Evolutionary conservation across 805 yeast genomes (phyloP).

Genomic region (Groenewaldozyma salmanticensis): DNA sequence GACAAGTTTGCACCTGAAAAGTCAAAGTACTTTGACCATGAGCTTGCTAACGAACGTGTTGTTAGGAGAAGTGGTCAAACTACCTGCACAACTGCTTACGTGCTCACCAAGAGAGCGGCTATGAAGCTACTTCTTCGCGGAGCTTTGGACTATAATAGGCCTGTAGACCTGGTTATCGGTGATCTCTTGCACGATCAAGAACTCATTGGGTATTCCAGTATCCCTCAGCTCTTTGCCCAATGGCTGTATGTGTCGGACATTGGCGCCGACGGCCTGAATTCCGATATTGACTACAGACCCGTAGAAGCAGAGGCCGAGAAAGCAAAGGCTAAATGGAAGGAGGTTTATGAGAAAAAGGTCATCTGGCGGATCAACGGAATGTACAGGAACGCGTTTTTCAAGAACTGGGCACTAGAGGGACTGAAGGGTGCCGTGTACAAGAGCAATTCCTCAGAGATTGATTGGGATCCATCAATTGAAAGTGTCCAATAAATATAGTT

Average conservation of each 20-base stretch:
- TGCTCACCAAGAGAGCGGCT: conserved; percentile 7
- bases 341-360: conserved; percentile 6
- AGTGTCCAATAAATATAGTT: no score
- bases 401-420: background rate
- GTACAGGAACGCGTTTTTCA: background rate
- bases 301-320: background rate
- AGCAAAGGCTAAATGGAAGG: conserved; percentile 5
- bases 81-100: conserved; percentile 11
- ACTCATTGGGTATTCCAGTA: conserved; percentile 5
- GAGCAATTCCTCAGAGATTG: no score
- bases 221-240: conserved; percentile 10
- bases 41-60: conserved; percentile 3
- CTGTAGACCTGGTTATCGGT: conserved; percentile 8
- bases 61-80: conserved; percentile 6
- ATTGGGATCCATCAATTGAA: no score
- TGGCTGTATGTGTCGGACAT: conserved; percentile 8
- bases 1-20: conserved; percentile 5
- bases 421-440: no score
- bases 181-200: conserved; percentile 2
- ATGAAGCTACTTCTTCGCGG: conserved; percentile 9
- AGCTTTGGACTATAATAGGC: conserved; percentile 6
- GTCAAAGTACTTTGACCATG: conserved; percentile 3
- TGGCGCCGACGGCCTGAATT: conserved; percentile 6
- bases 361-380: conserved; percentile 8
- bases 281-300: conserved; percentile 5